A percentile compares a stretch with the other conserved stretches of the same genome.
Conservation (phyloP, 495 filamentous ascomycete species). For the Tuber indicum region DNA sequence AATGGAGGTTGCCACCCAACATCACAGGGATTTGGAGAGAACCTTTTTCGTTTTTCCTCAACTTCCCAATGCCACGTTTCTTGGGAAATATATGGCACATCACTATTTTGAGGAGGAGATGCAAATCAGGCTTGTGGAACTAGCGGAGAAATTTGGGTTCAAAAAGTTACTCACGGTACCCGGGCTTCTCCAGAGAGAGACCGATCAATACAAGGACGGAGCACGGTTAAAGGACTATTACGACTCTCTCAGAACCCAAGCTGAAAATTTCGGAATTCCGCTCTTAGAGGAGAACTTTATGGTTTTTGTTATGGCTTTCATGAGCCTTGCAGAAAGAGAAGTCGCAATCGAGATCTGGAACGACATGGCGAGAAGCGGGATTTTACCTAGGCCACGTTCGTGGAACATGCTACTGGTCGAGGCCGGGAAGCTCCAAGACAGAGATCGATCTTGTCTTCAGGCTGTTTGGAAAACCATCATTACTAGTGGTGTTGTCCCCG, state of each 20-base stretch:
- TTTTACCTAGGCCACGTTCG: slow-evolving; percentile 21
- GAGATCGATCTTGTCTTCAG: slow-evolving; percentile 13
- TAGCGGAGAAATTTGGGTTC: slow-evolving; percentile 6
- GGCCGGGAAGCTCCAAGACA: slow-evolving; percentile 16
- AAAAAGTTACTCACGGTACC: background rate
- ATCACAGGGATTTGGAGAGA: background rate
- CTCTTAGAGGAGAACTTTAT: slow-evolving; percentile 18
- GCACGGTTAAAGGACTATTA: slow-evolving; percentile 20
- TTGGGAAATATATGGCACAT: slow-evolving; percentile 4
- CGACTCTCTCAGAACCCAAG: background rate
- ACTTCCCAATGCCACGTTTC: background rate
- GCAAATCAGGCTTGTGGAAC: background rate
- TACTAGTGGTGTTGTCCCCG: slow-evolving; percentile 28
- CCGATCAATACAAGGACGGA: slow-evolving; percentile 15
- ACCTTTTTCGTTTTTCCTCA: background rate
- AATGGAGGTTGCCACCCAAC: background rate
- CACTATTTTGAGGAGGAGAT: slow-evolving; percentile 6
- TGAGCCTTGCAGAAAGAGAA: slow-evolving; percentile 3
- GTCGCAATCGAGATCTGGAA: slow-evolving; percentile 28
- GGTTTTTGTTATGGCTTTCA: slow-evolving; percentile 30
- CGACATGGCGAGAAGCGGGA: slow-evolving; percentile 32
- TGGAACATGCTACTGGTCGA: slow-evolving; percentile 36
- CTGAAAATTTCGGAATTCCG: background rate
- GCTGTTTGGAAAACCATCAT: slow-evolving; percentile 34
- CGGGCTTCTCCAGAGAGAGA: slow-evolving; percentile 12